Conservation (phyloP, 140 eudicot genomes). For the Bidens hawaiensis region DNA sequence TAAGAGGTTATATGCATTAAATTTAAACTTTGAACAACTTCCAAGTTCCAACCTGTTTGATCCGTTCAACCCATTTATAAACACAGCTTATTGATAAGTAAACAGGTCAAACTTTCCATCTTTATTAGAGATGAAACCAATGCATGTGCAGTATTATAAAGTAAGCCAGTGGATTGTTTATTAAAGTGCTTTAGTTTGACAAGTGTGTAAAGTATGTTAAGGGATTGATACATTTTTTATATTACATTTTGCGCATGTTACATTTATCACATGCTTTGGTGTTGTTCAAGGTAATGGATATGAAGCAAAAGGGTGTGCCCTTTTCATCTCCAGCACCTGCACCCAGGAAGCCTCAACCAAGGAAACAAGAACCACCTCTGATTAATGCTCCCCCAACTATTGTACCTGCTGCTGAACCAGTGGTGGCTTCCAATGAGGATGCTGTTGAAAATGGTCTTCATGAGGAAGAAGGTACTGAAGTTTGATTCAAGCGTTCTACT, state of each 20-base stretch:
- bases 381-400: slow-evolving; percentile 24
- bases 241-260: background rate
- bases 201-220: background rate
- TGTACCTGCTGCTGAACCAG: slow-evolving; percentile 34
- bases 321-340: slow-evolving; percentile 51
- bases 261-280: slow-evolving; percentile 16
- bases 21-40: background rate
- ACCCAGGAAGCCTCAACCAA: slow-evolving; percentile 39
- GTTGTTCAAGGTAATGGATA: slow-evolving; percentile 56
- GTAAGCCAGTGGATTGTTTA: background rate
- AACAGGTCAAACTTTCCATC: background rate
- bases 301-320: slow-evolving; percentile 51
- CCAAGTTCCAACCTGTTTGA: background rate
- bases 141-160: slow-evolving; percentile 3
- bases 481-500: no score
- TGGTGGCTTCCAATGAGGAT: slow-evolving; percentile 35
- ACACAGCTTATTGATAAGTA: background rate
- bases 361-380: slow-evolving; percentile 38
- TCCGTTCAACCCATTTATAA: background rate
- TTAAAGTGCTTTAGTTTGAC: background rate
- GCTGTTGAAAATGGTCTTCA: slow-evolving; percentile 45
- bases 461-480: slow-evolving; percentile 78
- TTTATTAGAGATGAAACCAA: background rate
- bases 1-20: background rate
- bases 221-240: background rate